Evolutionary conservation across 192 early-diverging fungal species (phyloP).

Genomic region (Kappamyces sp.): DNA sequence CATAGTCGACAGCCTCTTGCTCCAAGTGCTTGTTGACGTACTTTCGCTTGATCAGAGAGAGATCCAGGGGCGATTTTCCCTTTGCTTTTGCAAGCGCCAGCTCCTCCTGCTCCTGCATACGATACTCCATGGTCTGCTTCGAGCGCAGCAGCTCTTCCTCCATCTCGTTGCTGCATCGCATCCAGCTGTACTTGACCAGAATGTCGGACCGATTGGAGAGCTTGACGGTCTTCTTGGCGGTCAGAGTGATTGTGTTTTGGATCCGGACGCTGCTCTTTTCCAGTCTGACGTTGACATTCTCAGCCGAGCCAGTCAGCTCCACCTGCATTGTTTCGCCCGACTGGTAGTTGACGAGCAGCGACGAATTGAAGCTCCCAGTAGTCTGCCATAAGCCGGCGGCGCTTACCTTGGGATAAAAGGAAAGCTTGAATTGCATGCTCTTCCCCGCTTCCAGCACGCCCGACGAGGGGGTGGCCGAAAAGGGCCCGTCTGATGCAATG

Average conservation of each 20-base stretch:
- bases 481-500: slow-evolving; percentile 30
- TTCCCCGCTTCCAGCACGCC: slow-evolving; percentile 36
- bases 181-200: slow-evolving; percentile 53
- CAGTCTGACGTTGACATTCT: slow-evolving; percentile 46
- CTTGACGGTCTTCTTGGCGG: slow-evolving; percentile 35
- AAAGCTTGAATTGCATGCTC: slow-evolving; percentile 43
- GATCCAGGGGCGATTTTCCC: slow-evolving; percentile 1
- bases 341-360: slow-evolving; percentile 39
- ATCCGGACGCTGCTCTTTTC: slow-evolving; percentile 41
- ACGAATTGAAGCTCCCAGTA: slow-evolving; percentile 34
- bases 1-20: slow-evolving; percentile 31
- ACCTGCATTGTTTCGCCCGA: slow-evolving; percentile 42
- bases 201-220: slow-evolving; percentile 46
- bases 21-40: slow-evolving; percentile 11
- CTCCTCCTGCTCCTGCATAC: slow-evolving; percentile 29
- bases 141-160: slow-evolving; percentile 38
- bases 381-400: slow-evolving; percentile 16
- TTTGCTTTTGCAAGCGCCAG: slow-evolving; percentile 6
- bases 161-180: slow-evolving; percentile 34
- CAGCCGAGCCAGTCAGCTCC: slow-evolving; percentile 33
- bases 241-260: slow-evolving; percentile 47
- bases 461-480: slow-evolving; percentile 27
- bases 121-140: slow-evolving; percentile 22
- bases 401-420: slow-evolving; percentile 42
- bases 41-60: slow-evolving; percentile 24